Evolutionary conservation across 345 rosid species (phyloP), one percentile per base, ranked within the genome.

Genomic region (Microthlaspi erraticum): DNA sequence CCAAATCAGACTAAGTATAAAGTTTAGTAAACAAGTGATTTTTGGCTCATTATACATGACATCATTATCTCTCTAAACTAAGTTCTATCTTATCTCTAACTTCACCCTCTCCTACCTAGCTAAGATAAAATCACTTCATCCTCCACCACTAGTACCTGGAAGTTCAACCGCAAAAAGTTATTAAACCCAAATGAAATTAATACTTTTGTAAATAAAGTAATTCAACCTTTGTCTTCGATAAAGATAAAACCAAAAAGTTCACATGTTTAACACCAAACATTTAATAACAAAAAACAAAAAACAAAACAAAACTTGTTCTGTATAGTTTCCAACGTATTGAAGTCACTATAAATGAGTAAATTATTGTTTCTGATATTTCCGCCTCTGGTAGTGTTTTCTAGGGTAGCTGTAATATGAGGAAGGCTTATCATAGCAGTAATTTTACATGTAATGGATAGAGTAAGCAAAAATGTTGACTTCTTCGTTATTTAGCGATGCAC

Each of bases 401-500:
- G 29, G 49, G 73, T 48, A 58, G 66, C n/a, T 48, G 41, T 23
- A 58, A 58, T 48, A 14, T 69, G 73, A 46, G 73, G 73, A 26
- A 58, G 72, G 66, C 16, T 37, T 46, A 45, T 14, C 7, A 69
- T 48, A 23, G 29, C 57, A 36, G 20, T 10, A 23, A 57, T 34
- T 46, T 46, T n/a, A 4, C 13, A 9, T 48, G 39, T 58, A 34
- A 57, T 31, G 10, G 33, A 18, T 29, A 29, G 5, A 13, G 57
- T 52, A 29, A 13, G 29, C 36, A 13, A 44, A 44, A 7, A 38
- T 37, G 7, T 61, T 70, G 66, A 70, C 74, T 5, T 38, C 46
- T 16, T 29, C 3, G n/a, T 14, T 29, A 5, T 60, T 13, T 17
- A 37, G 23, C 36, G 55, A 44, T 56, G 7, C 20, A 45, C 14